These are phyloP conservation scores for Toxicodendron radicans DNA, from an alignment of 345 rosid genomes.

Conservation along the genomic window DNA sequence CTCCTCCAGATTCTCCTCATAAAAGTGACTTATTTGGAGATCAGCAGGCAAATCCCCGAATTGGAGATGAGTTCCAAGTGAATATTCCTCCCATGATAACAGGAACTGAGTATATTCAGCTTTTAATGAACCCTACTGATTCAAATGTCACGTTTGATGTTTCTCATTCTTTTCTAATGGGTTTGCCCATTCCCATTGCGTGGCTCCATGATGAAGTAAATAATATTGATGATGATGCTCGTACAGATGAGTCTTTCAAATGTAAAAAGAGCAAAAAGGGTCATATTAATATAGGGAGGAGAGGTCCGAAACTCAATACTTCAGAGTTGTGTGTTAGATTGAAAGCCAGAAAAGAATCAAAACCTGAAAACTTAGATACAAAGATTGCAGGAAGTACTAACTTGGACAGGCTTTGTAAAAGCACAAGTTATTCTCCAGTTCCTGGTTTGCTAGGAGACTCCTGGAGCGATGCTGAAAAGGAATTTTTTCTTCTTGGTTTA, in stretches of 20 bases:
- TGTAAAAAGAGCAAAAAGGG: slow-evolving; percentile 37
- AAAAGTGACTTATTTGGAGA: slow-evolving; percentile 47
- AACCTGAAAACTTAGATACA: slow-evolving; percentile 27
- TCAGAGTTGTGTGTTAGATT: slow-evolving; percentile 7
- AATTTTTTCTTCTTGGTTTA: slow-evolving; percentile 57
- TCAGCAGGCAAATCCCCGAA: slow-evolving; percentile 51
- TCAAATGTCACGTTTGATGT: slow-evolving; percentile 28
- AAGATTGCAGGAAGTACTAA: slow-evolving; percentile 22
- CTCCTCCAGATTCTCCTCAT: slow-evolving; percentile 37
- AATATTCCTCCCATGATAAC: slow-evolving; percentile 63
- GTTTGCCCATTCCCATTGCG: slow-evolving; percentile 50
- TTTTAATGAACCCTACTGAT: slow-evolving; percentile 41
- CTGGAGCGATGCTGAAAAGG: slow-evolving; percentile 53
- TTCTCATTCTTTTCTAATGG: slow-evolving; percentile 46
- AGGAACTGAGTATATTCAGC: slow-evolving; percentile 35
- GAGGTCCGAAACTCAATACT: slow-evolving; percentile 22
- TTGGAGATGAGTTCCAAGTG: slow-evolving; percentile 66
- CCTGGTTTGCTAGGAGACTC: slow-evolving; percentile 32
- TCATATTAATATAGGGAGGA: slow-evolving; percentile 34
- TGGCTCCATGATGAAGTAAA: slow-evolving; percentile 33
- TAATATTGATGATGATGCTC: slow-evolving; percentile 24
- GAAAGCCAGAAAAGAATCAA: slow-evolving; percentile 31
- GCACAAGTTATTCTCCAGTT: slow-evolving; percentile 23
- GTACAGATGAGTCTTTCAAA: slow-evolving; percentile 35
- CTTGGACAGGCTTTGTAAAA: slow-evolving; percentile 10